phyloP scores from a whole-genome alignment of 495 filamentous ascomycete genomes.

The Jackrogersella minutella region DNA sequence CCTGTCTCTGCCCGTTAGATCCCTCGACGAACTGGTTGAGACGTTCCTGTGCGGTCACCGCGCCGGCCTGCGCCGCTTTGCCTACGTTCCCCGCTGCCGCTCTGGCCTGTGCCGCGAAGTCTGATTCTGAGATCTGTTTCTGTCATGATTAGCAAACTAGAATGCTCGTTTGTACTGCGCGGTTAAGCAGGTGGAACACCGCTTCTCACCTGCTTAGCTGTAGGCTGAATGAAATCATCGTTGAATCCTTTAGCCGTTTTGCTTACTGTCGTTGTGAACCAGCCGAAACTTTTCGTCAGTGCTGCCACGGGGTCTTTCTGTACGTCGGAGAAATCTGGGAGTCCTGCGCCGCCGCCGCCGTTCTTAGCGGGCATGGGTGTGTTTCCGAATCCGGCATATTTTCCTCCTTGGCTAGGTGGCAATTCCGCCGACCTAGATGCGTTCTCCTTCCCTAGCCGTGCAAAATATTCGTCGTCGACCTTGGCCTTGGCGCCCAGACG shows the following conservation, averaged over 20 bases:
- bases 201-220: conserved; percentile 76
- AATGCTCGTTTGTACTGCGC: background rate
- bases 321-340: conserved; percentile 80
- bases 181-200: conserved; percentile 9
- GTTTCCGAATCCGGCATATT: conserved; percentile 90
- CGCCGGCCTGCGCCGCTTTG: conserved; percentile 65
- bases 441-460: conserved; percentile 81
- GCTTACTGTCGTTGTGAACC: conserved; percentile 85
- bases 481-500: conserved; percentile 53
- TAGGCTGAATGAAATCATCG: conserved; percentile 87
- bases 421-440: conserved; percentile 74
- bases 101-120: conserved; percentile 83
- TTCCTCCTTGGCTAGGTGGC: conserved; percentile 88
- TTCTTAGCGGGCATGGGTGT: conserved; percentile 59
- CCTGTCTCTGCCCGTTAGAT: conserved; percentile 35
- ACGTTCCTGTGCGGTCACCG: conserved; percentile 74
- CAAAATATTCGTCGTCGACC: conserved; percentile 88
- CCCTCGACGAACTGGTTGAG: conserved; percentile 85
- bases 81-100: conserved; percentile 71
- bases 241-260: conserved; percentile 90
- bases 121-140: conserved; percentile 79
- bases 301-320: conserved; percentile 90
- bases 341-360: conserved; percentile 46
- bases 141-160: conserved; percentile 9
- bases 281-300: conserved; percentile 90